These are phyloP conservation scores for Tripterygium wilfordii DNA, from an alignment of 177 flowering plant species.

Conservation along the genomic window DNA sequence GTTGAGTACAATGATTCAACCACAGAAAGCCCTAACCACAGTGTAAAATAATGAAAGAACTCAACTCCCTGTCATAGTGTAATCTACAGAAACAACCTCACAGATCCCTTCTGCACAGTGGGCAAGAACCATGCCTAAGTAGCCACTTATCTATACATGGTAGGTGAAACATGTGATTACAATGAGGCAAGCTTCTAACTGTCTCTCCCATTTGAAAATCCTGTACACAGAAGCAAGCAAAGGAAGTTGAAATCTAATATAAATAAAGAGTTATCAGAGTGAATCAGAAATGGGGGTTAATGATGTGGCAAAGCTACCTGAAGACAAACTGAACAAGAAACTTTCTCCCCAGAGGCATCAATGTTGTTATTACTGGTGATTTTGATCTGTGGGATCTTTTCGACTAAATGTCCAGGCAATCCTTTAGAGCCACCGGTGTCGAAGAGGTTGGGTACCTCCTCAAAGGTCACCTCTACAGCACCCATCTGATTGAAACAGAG, in stretches of 20 bases:
- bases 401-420: not conserved
- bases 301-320: conserved; percentile 1
- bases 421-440: conserved; percentile 30
- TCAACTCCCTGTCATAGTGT: too few relatives aligned
- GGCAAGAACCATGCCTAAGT: conserved; percentile 14
- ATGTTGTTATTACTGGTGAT: conserved; percentile 1
- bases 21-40: too few relatives aligned
- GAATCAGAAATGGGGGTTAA: not conserved
- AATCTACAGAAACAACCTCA: not conserved
- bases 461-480: conserved; percentile 63
- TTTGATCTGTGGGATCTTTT: conserved; percentile 3
- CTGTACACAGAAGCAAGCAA: not conserved
- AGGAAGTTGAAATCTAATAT: not conserved
- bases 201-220: conserved; percentile 6
- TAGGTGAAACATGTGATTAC: conserved; percentile 15
- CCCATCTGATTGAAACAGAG: conserved; percentile 59
- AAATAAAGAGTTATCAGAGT: not conserved
- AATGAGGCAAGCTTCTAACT: conserved; percentile 9
- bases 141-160: conserved; percentile 19
- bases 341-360: conserved; percentile 5
- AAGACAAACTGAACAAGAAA: conserved; percentile 13
- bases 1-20: too few relatives aligned
- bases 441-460: conserved; percentile 62
- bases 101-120: conserved; percentile 15
- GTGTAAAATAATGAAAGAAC: too few relatives aligned